These are phyloP conservation scores for Pythium utonaiense DNA, from an alignment of 352 stramenopile genomes.

Conservation along the genomic window DNA sequence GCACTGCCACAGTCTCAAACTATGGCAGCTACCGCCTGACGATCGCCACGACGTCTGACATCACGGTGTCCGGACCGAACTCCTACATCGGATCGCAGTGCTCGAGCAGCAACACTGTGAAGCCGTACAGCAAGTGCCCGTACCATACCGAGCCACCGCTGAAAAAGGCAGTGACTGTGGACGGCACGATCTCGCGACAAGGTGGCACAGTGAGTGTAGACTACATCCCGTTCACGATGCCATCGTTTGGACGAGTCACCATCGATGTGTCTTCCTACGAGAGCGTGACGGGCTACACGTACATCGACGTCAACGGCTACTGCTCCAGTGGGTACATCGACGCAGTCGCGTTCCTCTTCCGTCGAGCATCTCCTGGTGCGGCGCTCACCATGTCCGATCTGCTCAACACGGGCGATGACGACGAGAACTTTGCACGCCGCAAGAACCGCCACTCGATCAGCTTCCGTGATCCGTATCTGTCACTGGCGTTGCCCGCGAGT, in stretches of 20 bases:
- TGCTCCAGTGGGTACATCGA: slow-evolving; percentile 70
- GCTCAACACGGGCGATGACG: slow-evolving; percentile 52
- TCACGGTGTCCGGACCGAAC: slow-evolving; percentile 31
- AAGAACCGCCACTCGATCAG: slow-evolving; percentile 52
- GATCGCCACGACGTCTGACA: slow-evolving; percentile 31
- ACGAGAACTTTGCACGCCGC: slow-evolving; percentile 54
- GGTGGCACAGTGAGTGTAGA: slow-evolving; percentile 46
- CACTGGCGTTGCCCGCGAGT: slow-evolving; percentile 41
- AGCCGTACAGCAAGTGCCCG: slow-evolving; percentile 38
- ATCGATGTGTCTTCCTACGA: slow-evolving; percentile 64
- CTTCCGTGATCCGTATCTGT: slow-evolving; percentile 72
- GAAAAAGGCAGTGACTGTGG: slow-evolving; percentile 28
- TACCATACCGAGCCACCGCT: slow-evolving; percentile 56
- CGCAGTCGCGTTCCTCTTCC: slow-evolving; percentile 57
- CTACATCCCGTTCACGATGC: slow-evolving; percentile 51
- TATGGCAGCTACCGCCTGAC: slow-evolving; percentile 70
- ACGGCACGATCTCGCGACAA: slow-evolving; percentile 55
- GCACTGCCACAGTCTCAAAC: slow-evolving; percentile 45
- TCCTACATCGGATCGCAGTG: slow-evolving; percentile 73
- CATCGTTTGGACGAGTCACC: slow-evolving; percentile 44
- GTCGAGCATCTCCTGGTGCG: slow-evolving; percentile 15
- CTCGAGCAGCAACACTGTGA: slow-evolving; percentile 16
- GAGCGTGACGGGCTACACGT: slow-evolving; percentile 30
- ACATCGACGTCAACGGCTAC: slow-evolving; percentile 58
- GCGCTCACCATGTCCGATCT: slow-evolving; percentile 39